Conservation (phyloP, 1,284 basidiomycete genomes). For the Papiliotrema laurentii region DNA sequence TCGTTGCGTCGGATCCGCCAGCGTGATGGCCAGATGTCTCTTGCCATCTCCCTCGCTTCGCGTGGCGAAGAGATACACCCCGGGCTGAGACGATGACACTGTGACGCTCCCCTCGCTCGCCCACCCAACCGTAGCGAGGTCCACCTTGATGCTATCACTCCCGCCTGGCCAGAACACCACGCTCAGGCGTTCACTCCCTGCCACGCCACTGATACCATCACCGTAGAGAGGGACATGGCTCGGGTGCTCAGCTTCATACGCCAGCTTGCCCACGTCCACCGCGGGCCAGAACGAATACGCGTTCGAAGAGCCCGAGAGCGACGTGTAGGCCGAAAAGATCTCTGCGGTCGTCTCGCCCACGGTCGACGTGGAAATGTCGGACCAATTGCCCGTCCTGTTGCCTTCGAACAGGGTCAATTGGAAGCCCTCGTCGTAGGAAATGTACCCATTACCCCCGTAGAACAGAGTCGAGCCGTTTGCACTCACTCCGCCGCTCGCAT, state of each 20-base stretch:
- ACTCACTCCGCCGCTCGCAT: background rate
- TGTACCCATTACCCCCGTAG: conserved; percentile 32
- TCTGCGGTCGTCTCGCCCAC: conserved; percentile 55
- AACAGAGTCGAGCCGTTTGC: conserved; percentile 20
- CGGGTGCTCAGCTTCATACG: conserved; percentile 7
- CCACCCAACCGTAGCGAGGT: conserved; percentile 17
- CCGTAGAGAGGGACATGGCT: conserved; percentile 5
- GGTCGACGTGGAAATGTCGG: conserved; percentile 59
- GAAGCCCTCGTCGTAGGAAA: conserved; percentile 28
- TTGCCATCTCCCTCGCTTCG: conserved; percentile 33
- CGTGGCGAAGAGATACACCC: conserved; percentile 52
- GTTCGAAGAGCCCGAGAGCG: conserved; percentile 35
- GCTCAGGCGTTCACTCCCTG: conserved; percentile 10
- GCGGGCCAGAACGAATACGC: conserved; percentile 59
- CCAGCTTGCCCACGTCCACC: conserved; percentile 10
- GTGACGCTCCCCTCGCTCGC: conserved; percentile 40
- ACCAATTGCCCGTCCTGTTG: conserved; percentile 58
- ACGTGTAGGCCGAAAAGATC: conserved; percentile 58
- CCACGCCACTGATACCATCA: conserved; percentile 13
- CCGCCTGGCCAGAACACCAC: conserved; percentile 20
- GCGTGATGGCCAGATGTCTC: conserved; percentile 48
- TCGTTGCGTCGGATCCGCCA: conserved; percentile 58
- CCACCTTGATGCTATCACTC: conserved; percentile 7
- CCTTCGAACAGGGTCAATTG: conserved; percentile 52
- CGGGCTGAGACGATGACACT: conserved; percentile 49